Percentiles rank a stretch among this genome's conserved stretches.
Conservation (phyloP, 495 filamentous ascomycete species). For the Xylaria palmicola region DNA sequence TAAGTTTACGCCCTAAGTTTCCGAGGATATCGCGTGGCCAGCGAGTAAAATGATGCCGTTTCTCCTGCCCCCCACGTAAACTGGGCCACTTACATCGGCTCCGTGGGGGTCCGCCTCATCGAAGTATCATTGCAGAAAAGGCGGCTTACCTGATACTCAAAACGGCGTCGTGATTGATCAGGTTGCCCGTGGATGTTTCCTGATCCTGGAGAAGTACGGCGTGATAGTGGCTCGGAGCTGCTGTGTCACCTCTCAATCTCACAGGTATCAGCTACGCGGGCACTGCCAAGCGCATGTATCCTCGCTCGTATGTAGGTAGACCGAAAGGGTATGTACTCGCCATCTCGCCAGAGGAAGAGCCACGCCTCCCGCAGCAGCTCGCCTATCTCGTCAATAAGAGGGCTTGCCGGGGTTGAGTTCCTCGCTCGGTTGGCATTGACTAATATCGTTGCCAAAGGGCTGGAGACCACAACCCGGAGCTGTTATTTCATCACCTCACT, state of each 20-base stretch:
- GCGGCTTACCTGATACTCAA: background rate
- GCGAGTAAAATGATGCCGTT: background rate
- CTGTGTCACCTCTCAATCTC: background rate
- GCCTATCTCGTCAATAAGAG: background rate
- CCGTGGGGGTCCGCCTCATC: background rate
- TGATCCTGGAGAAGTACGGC: background rate
- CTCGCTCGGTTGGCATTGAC: background rate
- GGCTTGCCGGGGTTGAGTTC: background rate
- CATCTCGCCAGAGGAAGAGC: background rate
- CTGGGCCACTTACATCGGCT: background rate
- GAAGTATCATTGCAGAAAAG: background rate
- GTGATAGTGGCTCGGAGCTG: background rate
- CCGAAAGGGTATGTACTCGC: background rate
- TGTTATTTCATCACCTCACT: background rate
- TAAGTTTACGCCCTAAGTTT: no score
- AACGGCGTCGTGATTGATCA: background rate
- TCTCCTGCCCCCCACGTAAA: background rate
- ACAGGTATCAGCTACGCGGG: background rate
- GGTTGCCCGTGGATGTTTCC: background rate
- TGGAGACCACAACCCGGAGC: background rate
- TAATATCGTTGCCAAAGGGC: slow-evolving; percentile 1
- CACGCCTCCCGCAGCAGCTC: background rate
- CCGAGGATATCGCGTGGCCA: no score
- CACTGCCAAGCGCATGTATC: background rate
- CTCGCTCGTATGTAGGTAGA: slow-evolving; percentile 1